Percentiles rank a stretch among this genome's conserved stretches.
phyloP scores from a whole-genome alignment of 2,329 filamentous ascomycete genomes.

The Diaporthe aspalathi region DNA sequence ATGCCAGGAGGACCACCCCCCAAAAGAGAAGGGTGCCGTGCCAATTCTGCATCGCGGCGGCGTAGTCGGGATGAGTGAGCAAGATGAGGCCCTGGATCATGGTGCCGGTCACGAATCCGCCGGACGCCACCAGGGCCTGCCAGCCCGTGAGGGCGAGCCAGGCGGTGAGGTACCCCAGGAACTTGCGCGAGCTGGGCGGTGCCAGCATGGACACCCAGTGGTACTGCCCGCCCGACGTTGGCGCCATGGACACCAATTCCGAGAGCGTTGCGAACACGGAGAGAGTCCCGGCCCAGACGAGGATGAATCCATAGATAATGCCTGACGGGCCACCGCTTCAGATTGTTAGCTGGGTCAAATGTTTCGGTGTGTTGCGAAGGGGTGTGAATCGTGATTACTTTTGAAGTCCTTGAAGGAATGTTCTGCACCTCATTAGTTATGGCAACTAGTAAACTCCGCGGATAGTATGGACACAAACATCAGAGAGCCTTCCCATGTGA shows the following conservation, averaged over 20 bases:
- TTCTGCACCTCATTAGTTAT: background rate
- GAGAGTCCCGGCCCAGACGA: slow-evolving; percentile 53
- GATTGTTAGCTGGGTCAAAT: slow-evolving; percentile 38
- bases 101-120: slow-evolving; percentile 41
- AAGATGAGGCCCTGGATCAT: slow-evolving; percentile 44
- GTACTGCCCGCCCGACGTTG: slow-evolving; percentile 68
- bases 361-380: fast-evolving
- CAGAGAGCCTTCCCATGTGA: slow-evolving; percentile 40
- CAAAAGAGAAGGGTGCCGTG: slow-evolving; percentile 44
- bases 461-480: background rate
- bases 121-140: slow-evolving; percentile 42
- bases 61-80: slow-evolving; percentile 40
- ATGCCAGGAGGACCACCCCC: slow-evolving; percentile 39
- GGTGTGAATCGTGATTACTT: background rate
- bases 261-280: slow-evolving; percentile 57
- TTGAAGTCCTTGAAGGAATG: slow-evolving; percentile 17
- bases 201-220: slow-evolving; percentile 51
- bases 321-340: slow-evolving; percentile 59
- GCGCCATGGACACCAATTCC: slow-evolving; percentile 65
- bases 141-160: slow-evolving; percentile 45
- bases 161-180: slow-evolving; percentile 44
- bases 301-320: slow-evolving; percentile 57
- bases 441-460: no score
- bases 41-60: slow-evolving; percentile 37
- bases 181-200: slow-evolving; percentile 40